Percentiles rank a stretch among this genome's conserved stretches.
These are phyloP conservation scores for Cyclotella atomus DNA, from an alignment of 108 stramenopile species.

Conservation along the genomic window DNA sequence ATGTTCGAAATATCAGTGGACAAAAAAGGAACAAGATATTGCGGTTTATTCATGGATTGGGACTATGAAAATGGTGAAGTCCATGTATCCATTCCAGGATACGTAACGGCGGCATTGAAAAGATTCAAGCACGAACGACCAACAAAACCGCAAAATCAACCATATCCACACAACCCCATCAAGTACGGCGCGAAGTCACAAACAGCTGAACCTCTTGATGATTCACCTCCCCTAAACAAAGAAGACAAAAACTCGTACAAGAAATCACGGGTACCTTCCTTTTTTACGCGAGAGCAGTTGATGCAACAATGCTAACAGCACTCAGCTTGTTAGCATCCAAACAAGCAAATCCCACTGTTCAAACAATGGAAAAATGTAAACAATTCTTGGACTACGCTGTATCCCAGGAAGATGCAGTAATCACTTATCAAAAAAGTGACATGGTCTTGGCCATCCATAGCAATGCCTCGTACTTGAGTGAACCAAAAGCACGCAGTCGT, in stretches of 20 bases:
- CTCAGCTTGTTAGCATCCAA: neutral
- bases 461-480: neutral
- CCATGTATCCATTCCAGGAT: slow-evolving; percentile 4
- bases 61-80: slow-evolving; percentile 6
- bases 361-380: neutral
- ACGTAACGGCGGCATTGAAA: neutral
- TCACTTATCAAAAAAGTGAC: neutral
- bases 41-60: neutral
- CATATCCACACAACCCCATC: neutral
- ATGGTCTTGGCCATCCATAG: neutral
- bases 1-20: neutral
- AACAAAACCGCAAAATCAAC: neutral
- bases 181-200: neutral
- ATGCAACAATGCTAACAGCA: neutral
- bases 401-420: neutral
- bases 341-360: neutral
- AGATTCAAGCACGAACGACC: neutral
- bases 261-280: neutral
- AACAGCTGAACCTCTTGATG: neutral
- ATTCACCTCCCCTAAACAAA: neutral
- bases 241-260: neutral
- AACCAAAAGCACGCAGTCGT: neutral
- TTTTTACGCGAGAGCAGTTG: neutral
- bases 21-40: neutral
- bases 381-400: neutral